phyloP scores from a whole-genome alignment of 495 filamentous ascomycete genomes.

The Penicillium dipodomyicola region DNA sequence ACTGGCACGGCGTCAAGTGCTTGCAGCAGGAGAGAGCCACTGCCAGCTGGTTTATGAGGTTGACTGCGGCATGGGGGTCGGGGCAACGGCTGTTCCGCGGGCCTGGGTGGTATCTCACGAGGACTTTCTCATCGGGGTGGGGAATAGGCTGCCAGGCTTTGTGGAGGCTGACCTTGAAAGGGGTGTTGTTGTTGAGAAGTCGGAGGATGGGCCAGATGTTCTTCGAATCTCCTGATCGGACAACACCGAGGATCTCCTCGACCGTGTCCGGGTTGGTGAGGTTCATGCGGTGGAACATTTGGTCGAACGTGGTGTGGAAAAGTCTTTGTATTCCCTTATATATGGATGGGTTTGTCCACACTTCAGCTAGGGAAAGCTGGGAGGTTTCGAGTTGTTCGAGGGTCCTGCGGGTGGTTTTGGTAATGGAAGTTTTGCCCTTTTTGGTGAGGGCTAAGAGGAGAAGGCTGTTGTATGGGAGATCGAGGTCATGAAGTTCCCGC shows the following conservation, averaged over 20 bases:
- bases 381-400: constrained; percentile 35
- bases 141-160: constrained; percentile 33
- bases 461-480: constrained; percentile 36
- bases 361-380: constrained; percentile 27
- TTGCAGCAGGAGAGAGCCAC: constrained; percentile 34
- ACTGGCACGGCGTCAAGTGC: constrained; percentile 33
- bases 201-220: constrained; percentile 36
- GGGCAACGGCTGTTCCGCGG: constrained; percentile 24
- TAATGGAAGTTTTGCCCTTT: constrained; percentile 24
- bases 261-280: constrained; percentile 33
- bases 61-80: constrained; percentile 38
- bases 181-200: constrained; percentile 39
- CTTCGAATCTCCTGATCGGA: constrained; percentile 34
- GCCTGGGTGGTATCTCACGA: constrained; percentile 33
- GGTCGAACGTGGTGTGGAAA: constrained; percentile 32
- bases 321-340: constrained; percentile 28
- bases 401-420: constrained; percentile 24
- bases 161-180: constrained; percentile 39
- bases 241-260: constrained; percentile 30
- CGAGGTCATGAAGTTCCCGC: constrained; percentile 31
- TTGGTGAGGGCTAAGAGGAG: constrained; percentile 31
- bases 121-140: constrained; percentile 30
- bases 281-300: constrained; percentile 36
- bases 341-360: constrained; percentile 28
- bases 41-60: constrained; percentile 42